Conservation (phyloP, 352 stramenopile genomes). For the Globisporangium echinulatum region DNA sequence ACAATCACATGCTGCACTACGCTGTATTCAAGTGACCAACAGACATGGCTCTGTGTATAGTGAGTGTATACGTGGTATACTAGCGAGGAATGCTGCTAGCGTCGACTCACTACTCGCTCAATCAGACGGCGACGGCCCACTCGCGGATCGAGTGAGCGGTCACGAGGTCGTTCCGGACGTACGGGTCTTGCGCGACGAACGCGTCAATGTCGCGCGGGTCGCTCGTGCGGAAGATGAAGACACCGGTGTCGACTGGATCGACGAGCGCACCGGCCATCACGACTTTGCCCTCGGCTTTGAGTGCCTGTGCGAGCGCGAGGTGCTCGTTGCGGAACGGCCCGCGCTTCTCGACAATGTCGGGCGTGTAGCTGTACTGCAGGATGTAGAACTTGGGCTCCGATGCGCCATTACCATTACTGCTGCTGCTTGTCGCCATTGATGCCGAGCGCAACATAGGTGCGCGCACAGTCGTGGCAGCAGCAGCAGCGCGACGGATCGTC, state of each 20-base stretch:
- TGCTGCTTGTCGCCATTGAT: constrained; percentile 25
- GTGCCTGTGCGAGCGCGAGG: constrained; percentile 35
- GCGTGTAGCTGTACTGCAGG: constrained; percentile 66
- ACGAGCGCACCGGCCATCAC: constrained; percentile 69
- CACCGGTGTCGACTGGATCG: constrained; percentile 46
- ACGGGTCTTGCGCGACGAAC: constrained; percentile 62
- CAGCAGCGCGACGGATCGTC: not conserved
- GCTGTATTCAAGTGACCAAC: too few species aligned
- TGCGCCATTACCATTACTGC: not conserved
- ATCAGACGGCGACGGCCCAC: constrained; percentile 44
- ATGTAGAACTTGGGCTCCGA: constrained; percentile 50
- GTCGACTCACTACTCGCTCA: too few species aligned
- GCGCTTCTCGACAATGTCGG: constrained; percentile 70
- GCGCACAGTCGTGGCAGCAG: not conserved
- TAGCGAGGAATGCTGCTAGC: too few species aligned
- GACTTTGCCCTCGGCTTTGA: constrained; percentile 49
- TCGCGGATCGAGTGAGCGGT: constrained; percentile 60
- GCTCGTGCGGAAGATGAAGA: constrained; percentile 60
- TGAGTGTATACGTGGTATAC: too few species aligned
- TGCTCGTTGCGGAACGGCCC: constrained; percentile 61
- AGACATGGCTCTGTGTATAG: too few species aligned
- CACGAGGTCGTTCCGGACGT: constrained; percentile 70
- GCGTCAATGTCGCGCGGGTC: constrained; percentile 53
- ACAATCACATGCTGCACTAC: too few species aligned
- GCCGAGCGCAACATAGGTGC: not conserved